Base-by-base conservation (phyloP, 257 asterid species). In the Osmanthus fragrans region DNA sequence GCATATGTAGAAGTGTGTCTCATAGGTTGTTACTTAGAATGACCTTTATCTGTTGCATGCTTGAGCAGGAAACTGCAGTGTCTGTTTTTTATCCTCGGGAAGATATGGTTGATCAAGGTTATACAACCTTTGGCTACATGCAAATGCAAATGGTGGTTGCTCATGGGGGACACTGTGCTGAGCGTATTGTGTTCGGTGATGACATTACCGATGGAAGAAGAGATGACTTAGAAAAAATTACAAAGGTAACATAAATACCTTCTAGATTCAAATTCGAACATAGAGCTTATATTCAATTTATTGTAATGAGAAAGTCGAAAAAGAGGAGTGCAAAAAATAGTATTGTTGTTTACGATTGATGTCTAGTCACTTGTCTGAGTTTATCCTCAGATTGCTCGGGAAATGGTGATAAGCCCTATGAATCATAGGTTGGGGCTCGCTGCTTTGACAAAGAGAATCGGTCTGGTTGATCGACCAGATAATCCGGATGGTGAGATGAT, bases 81-180 rank as follows among this genome's bases (percentile, higher is more conserved):
- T 93, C 99, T 77, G 97, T 95, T 76, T 95, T 95, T 83, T 93
- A 95, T 87, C 97, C 99, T 40, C 90, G 99, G 80, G 98, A 93
- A 88, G 97, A 95, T 77, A 87, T 89, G 84, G 92, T 92, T 58
- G 94, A 91, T 86, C 96, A 87, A 90, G 98, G 97, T 70, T 91
- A 91, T 79, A 89, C 95, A 64, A 95, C 97, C 71, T 90, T 92
- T 56, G 99, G 99, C 75, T 95, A 95, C 90, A 79, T 95, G 97
- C 90, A 89, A 88, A 95, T 95, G 99, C 99, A 95, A 92, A 93
- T 95, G 99, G 93, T 95, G 85, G 99, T 95, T 81, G 98, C 98
- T 83, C 99, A 95, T 84, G 99, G 99, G 10, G 99, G 99, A 58
- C 90, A 96, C 30, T 95, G 99, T 85, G 99, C 99, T 15, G 99